phyloP scores from a whole-genome alignment of 2,329 filamentous ascomycete species.

The Alternaria viburni region DNA sequence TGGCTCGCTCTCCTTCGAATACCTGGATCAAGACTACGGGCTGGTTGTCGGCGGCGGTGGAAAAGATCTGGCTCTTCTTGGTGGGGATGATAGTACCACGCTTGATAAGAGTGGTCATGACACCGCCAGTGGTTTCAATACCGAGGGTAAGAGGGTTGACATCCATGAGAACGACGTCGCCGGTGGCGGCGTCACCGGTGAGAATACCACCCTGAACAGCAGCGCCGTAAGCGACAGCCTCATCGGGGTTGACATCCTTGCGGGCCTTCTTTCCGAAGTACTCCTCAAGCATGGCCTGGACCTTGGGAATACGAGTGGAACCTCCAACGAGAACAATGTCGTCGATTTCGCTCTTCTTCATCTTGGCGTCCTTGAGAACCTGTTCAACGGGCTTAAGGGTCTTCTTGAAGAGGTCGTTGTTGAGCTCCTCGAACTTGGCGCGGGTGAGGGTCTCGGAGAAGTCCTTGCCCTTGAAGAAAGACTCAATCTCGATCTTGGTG shows the following conservation, averaged over 20 bases:
- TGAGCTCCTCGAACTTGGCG: slow-evolving; percentile 99
- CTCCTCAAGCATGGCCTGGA: slow-evolving; percentile 91
- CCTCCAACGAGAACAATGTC: slow-evolving; percentile 98
- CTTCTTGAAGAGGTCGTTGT: slow-evolving; percentile 99
- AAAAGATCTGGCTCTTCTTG: slow-evolving; percentile 98
- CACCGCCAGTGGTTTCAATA: slow-evolving; percentile 96
- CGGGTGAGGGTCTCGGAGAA: slow-evolving; percentile 98
- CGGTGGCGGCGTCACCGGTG: slow-evolving; percentile 82
- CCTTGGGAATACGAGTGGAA: slow-evolving; percentile 99
- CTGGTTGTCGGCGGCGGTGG: slow-evolving; percentile 95
- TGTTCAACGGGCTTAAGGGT: slow-evolving; percentile 98
- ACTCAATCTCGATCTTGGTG: slow-evolving; percentile 93
- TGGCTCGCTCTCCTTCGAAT: slow-evolving; percentile 88
- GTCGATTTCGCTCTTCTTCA: slow-evolving; percentile 93
- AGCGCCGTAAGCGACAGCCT: slow-evolving; percentile 97
- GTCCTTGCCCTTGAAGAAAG: slow-evolving; percentile 95
- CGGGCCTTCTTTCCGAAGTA: slow-evolving; percentile 98
- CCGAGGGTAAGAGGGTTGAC: slow-evolving; percentile 95
- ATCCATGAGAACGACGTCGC: slow-evolving; percentile 90
- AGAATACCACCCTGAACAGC: slow-evolving; percentile 97
- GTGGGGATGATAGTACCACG: slow-evolving; percentile 95
- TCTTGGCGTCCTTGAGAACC: slow-evolving; percentile 96
- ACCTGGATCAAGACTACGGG: slow-evolving; percentile 94
- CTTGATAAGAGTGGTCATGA: slow-evolving; percentile 96
- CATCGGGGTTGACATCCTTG: slow-evolving; percentile 99